A percentile compares a stretch with the other conserved stretches of the same genome.
These are phyloP conservation scores for Dictyophora rubrovolvata DNA, from an alignment of 768 basidiomycete genomes.

Conservation along the genomic window DNA sequence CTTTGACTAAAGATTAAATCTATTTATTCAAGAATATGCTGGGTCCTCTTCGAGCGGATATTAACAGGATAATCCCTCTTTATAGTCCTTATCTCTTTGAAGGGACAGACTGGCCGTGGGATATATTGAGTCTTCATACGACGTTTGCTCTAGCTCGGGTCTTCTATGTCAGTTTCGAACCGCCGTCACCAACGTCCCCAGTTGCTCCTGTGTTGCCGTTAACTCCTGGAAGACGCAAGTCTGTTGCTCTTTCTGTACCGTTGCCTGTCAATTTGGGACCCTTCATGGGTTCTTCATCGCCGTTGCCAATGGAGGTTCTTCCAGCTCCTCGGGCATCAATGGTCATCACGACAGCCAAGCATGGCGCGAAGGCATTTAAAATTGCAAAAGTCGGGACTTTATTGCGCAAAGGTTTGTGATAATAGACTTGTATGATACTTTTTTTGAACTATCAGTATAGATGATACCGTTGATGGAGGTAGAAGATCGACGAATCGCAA, in stretches of 20 bases:
- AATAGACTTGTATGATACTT: not conserved
- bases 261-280: constrained; percentile 20
- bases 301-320: constrained; percentile 8
- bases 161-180: constrained; percentile 41
- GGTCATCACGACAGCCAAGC: not conserved
- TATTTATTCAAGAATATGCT: constrained; percentile 45
- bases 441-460: constrained; percentile 20
- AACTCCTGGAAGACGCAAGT: constrained; percentile 12
- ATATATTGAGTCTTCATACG: constrained; percentile 53
- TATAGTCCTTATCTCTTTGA: constrained; percentile 59
- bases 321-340: constrained; percentile 12
- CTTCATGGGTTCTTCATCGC: constrained; percentile 19
- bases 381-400: constrained; percentile 76
- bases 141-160: constrained; percentile 52
- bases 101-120: constrained; percentile 56
- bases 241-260: constrained; percentile 22
- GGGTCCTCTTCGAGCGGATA: constrained; percentile 56
- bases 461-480: constrained; percentile 63
- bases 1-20: not conserved
- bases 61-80: constrained; percentile 45
- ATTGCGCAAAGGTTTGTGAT: constrained; percentile 48
- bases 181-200: not conserved
- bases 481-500: constrained; percentile 69
- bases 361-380: constrained; percentile 34
- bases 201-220: not conserved